Evolutionary conservation across 805 yeast genomes (phyloP).

Genomic region (Ogataea allantospora): DNA sequence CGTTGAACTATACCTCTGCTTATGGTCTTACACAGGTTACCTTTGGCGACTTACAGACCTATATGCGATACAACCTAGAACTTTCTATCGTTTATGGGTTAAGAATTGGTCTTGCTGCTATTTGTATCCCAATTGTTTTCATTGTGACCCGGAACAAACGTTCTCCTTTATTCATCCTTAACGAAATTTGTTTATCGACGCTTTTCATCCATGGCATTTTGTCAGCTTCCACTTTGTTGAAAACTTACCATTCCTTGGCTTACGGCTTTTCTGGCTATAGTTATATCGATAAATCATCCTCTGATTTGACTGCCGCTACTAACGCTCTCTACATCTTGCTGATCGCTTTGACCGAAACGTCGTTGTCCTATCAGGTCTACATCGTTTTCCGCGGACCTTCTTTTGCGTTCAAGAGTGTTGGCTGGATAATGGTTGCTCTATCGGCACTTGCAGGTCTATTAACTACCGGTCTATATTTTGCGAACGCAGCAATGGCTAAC

Average conservation of each 20-base stretch:
- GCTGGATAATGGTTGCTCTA: constrained; percentile 37
- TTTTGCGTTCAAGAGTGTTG: constrained; percentile 36
- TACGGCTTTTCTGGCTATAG: constrained; percentile 45
- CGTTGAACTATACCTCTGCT: constrained; percentile 42
- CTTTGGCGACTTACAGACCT: constrained; percentile 42
- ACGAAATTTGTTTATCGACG: constrained; percentile 56
- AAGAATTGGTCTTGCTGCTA: constrained; percentile 56
- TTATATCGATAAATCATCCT: constrained; percentile 39
- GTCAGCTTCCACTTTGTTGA: constrained; percentile 51
- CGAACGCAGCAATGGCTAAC: constrained; percentile 46
- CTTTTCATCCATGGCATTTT: constrained; percentile 61
- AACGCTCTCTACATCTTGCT: constrained; percentile 60
- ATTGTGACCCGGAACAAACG: constrained; percentile 50
- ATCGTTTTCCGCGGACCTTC: constrained; percentile 66
- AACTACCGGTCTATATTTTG: constrained; percentile 58
- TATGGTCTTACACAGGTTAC: constrained; percentile 39
- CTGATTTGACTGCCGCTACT: constrained; percentile 56
- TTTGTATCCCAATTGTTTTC: constrained; percentile 44
- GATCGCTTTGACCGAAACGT: constrained; percentile 57
- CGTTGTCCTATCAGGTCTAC: constrained; percentile 69
- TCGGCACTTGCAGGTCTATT: constrained; percentile 49
- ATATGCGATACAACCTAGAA: constrained; percentile 34
- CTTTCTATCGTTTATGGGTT: constrained; percentile 52
- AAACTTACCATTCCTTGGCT: constrained; percentile 50
- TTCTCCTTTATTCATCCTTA: constrained; percentile 73